A percentile compares a stretch with the other conserved stretches of the same genome.
These are phyloP conservation scores for Heliocybe sulcata DNA, from an alignment of 1,284 basidiomycete genomes.

Conservation along the genomic window DNA sequence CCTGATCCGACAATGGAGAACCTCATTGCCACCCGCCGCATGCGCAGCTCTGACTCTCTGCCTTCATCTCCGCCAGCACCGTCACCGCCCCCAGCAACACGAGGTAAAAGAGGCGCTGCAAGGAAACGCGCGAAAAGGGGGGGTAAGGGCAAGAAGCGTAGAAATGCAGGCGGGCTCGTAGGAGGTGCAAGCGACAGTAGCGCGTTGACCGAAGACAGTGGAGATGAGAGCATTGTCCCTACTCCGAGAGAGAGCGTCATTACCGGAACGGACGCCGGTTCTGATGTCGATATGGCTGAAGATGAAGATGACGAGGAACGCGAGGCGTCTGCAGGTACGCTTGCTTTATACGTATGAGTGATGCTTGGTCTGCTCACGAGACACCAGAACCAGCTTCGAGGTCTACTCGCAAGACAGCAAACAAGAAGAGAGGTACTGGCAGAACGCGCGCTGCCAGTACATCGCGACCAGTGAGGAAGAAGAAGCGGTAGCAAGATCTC, in stretches of 20 bases:
- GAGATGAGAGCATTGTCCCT: conserved; percentile 51
- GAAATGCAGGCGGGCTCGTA: conserved; percentile 58
- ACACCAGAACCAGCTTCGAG: neutral
- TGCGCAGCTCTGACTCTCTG: conserved; percentile 48
- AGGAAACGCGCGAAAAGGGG: conserved; percentile 17
- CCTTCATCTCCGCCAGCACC: conserved; percentile 38
- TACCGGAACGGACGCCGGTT: conserved; percentile 69
- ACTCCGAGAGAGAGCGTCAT: conserved; percentile 54
- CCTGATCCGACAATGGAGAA: conserved; percentile 49
- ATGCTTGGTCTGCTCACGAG: neutral
- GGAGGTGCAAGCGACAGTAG: conserved; percentile 77
- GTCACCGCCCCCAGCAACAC: conserved; percentile 29
- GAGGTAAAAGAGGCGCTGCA: conserved; percentile 31
- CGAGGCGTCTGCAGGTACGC: conserved; percentile 6
- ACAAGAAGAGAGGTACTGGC: neutral
- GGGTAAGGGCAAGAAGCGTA: conserved; percentile 18
- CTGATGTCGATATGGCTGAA: conserved; percentile 54
- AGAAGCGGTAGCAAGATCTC: neutral
- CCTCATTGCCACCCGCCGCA: conserved; percentile 52
- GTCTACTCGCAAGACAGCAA: neutral
- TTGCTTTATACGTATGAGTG: neutral
- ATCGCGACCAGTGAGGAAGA: neutral
- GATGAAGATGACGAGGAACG: conserved; percentile 53
- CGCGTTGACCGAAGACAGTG: conserved; percentile 71
- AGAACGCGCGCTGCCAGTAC: neutral